These are phyloP conservation scores for Rosellinia necatrix DNA, from an alignment of 2,329 filamentous ascomycete species.

Conservation along the genomic window DNA sequence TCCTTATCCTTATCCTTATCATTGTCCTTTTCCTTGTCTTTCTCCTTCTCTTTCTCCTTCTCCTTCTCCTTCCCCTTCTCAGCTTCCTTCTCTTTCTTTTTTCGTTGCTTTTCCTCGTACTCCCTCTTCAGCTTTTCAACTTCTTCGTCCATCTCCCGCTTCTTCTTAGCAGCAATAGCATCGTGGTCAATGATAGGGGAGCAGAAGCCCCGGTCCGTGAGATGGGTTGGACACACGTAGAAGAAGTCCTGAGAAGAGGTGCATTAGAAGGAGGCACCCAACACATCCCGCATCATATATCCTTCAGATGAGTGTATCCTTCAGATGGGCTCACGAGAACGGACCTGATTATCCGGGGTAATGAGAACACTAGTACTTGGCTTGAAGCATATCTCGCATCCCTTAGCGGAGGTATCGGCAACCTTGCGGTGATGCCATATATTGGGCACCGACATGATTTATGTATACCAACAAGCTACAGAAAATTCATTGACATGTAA, in stretches of 20 bases:
- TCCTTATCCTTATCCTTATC: slow-evolving; percentile 41
- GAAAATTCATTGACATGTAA: too few species aligned
- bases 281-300: neutral
- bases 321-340: slow-evolving; percentile 27
- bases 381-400: slow-evolving; percentile 92
- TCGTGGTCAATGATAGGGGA: slow-evolving; percentile 73
- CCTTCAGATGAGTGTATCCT: neutral
- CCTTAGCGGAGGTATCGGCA: slow-evolving; percentile 78
- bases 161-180: slow-evolving; percentile 65
- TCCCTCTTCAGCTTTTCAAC: slow-evolving; percentile 71
- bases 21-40: slow-evolving; percentile 45
- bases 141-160: slow-evolving; percentile 69
- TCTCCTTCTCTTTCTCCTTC: slow-evolving; percentile 50
- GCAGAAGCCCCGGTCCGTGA: slow-evolving; percentile 84
- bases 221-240: slow-evolving; percentile 82
- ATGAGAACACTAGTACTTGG: slow-evolving; percentile 85
- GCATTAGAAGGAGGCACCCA: slow-evolving; percentile 11
- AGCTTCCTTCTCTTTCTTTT: slow-evolving; percentile 70
- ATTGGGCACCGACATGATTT: slow-evolving; percentile 68
- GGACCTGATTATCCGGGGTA: slow-evolving; percentile 85
- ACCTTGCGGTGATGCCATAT: slow-evolving; percentile 85
- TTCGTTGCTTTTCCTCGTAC: slow-evolving; percentile 73
- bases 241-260: slow-evolving; percentile 72
- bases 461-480: too few species aligned
- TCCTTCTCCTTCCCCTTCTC: slow-evolving; percentile 57